A percentile compares a stretch with the other conserved stretches of the same genome.
phyloP scores from a whole-genome alignment of 805 yeast genomes.

The Zygosaccharomyces pseudorouxii region DNA sequence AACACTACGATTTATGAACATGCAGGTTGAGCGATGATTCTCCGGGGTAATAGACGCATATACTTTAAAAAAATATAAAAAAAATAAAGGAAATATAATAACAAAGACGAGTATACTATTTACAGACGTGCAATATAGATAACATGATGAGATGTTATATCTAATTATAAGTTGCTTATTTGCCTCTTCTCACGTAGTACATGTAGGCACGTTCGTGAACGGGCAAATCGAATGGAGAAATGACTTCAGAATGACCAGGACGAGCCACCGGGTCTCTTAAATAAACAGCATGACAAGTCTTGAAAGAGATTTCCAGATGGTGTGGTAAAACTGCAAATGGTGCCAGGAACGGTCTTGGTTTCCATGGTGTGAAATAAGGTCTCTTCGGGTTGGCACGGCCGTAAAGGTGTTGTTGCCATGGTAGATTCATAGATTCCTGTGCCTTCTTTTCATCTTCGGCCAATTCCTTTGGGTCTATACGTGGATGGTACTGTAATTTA shows the following conservation, averaged over 20 bases:
- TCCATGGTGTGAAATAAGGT: slow-evolving; percentile 95
- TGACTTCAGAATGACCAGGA: slow-evolving; percentile 94
- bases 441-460: slow-evolving; percentile 48
- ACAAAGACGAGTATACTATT: slow-evolving; percentile 8
- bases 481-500: slow-evolving; percentile 40
- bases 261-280: slow-evolving; percentile 95
- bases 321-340: slow-evolving; percentile 90
- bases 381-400: slow-evolving; percentile 76
- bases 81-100: not conserved
- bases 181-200: slow-evolving; percentile 81
- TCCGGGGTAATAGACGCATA: not conserved
- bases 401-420: slow-evolving; percentile 74
- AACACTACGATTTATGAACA: slow-evolving; percentile 75
- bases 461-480: slow-evolving; percentile 42
- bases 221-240: slow-evolving; percentile 77
- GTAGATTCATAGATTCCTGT: slow-evolving; percentile 49
- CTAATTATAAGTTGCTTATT: slow-evolving; percentile 16
- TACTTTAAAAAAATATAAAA: not conserved
- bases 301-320: slow-evolving; percentile 84
- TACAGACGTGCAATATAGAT: slow-evolving; percentile 15
- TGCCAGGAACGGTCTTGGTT: slow-evolving; percentile 87
- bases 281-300: slow-evolving; percentile 94
- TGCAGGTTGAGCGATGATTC: slow-evolving; percentile 47
- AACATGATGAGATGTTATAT: slow-evolving; percentile 2
- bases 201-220: slow-evolving; percentile 91